Base-by-base conservation (phyloP, 176 grass and related monocot genomes). In the Saccharum officinarum region DNA sequence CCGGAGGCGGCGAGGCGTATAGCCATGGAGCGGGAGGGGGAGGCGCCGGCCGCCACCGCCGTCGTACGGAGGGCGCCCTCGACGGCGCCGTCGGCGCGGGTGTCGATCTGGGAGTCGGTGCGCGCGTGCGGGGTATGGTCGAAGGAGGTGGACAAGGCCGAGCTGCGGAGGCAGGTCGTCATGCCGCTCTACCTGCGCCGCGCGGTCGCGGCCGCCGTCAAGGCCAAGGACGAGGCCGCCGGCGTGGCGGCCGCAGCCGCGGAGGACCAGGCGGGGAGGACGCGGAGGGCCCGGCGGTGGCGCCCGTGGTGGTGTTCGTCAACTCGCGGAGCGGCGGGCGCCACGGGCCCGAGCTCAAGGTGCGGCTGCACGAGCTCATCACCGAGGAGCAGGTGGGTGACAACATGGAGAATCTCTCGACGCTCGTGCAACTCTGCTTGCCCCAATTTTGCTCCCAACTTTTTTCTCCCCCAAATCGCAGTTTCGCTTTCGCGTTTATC, bases 341-440 rank as follows among this genome's bases (percentile, higher is more conserved):
- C 9, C 92, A 92, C 74, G 93, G 97, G 55, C 93, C 90, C 22
- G 88, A 91, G 84, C 90, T 99, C 84, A 94, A 91, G 91, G 60
- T 92, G 74, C 84, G 97, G 23, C 83, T 99, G 0, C 88, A 94
- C 85, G 92, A 96, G 82, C 92, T 99, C 85, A 89, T 99, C 41
- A 96, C 74, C 85, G 84, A 96, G 83, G 97, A 99, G 70, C 97
- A 99, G 92, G 97, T 99, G 47, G 90, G 97, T 99, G n/a, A n/a
- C n/a, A 74, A 60, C 84, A 65, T 76, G 75, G 28, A 25, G 28
- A 26, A 5, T 25, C 25, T 5, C 79, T 14, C 44, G 23, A 7
- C 78, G 37, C 82, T 86, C 60, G 75, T 78, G 69, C 72, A 28
- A 28, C 67, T 70, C 45, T 20, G 75, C 26, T 61, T 69, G 22